Evolutionary conservation across 371 early-diverging fungal species (phyloP), one percentile per base, ranked within the genome.

Genomic region (Coemansia sp.): DNA sequence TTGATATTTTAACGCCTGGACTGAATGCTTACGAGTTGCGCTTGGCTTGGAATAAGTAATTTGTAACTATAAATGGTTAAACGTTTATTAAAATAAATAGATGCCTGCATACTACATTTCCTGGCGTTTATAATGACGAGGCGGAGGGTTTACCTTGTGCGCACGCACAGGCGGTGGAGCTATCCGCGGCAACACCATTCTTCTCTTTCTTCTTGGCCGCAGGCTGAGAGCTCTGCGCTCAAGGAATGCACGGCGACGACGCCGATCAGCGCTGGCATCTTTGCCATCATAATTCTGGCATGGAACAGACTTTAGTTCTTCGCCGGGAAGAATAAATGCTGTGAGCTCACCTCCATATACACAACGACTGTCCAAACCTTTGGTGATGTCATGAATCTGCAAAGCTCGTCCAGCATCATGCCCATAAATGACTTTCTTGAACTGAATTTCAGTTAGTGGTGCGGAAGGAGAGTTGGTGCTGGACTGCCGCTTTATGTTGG

Each of bases 1-100:
- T 83, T 90, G 89, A 54, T 83, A 83, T 74, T 94, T 92, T 66
- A 98, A 81, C 3, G 97, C 92, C 82, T 97, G 94, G 66, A 98
- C 88, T 5, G 88, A 83, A 81, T 98, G 91, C 8, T 95, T 92
- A 87, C 16, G 98, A 90, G 72, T 95, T 94, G 85, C 97, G 96
- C 30, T 93, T 87, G 47, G 94, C 93, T 20, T 89, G 87, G 84
- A 96, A 98, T 3, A 95, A 94, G 9, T 97, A 86, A 30, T 88
- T 83, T 82, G 93, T 84, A 2, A 78, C 81, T 16, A 85, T 79
- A 53, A 37, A 37, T 25, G 5, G 25, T 25, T 25, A 25, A 25
- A 25, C 8, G 18, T 48, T 18, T 37, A 37, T 37, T 37, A 37
- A 37, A 11, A 37, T 33, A 33, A 37, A 37, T 37, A 37, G 37